Percentiles rank a stretch among this genome's conserved stretches.
Conservation (phyloP, 2,329 filamentous ascomycete species). For the Pseudogymnoascus sp. region DNA sequence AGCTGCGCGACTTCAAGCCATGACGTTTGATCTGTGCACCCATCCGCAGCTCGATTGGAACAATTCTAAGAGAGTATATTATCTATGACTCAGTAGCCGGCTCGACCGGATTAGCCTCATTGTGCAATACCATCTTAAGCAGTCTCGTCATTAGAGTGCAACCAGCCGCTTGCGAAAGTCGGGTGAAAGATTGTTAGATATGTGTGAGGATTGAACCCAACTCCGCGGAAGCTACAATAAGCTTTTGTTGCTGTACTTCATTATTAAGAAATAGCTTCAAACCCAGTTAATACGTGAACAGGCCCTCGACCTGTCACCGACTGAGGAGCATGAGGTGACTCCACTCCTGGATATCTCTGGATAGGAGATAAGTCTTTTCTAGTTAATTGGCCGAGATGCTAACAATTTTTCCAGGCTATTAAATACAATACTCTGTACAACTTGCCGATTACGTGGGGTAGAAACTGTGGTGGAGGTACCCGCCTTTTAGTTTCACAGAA, state of each 20-base stretch:
- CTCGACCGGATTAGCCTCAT: background rate
- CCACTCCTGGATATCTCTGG: background rate
- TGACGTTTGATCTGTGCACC: conserved; percentile 12
- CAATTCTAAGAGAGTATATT: conserved; percentile 18
- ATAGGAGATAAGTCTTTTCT: background rate
- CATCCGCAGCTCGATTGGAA: conserved; percentile 18
- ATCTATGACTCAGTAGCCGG: conserved; percentile 18
- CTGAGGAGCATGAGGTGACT: background rate
- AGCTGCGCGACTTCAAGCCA: background rate
- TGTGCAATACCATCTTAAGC: background rate
- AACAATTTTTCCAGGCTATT: background rate
- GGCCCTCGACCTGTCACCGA: background rate
- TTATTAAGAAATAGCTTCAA: background rate
- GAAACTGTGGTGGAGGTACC: background rate
- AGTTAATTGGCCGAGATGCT: background rate
- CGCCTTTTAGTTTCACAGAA: background rate
- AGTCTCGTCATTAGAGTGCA: background rate
- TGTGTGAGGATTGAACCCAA: background rate
- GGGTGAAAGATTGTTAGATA: background rate
- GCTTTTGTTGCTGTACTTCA: background rate
- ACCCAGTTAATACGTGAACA: background rate
- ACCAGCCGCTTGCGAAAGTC: background rate
- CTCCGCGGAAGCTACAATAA: background rate
- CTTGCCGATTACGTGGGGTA: background rate
- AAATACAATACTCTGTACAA: background rate